These are phyloP conservation scores for Pleodorina starrii DNA, from an alignment of 139 green algal genomes.

Conservation along the genomic window DNA sequence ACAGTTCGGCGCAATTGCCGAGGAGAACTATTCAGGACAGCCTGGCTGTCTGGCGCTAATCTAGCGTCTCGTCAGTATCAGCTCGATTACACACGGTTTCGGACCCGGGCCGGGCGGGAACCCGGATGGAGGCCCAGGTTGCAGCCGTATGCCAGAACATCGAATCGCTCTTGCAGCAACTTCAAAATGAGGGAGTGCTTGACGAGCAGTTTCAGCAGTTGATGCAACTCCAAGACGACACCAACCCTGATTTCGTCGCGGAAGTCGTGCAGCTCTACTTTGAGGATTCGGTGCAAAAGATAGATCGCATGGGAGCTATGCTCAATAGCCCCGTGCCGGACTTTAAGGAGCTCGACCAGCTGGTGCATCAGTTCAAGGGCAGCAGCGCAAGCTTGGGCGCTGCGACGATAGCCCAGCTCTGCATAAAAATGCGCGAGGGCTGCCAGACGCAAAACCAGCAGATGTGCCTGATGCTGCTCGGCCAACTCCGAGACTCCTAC, in stretches of 20 bases:
- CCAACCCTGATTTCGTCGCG: conserved; percentile 85
- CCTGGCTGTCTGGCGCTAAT: too few species aligned
- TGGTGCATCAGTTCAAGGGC: conserved; percentile 92
- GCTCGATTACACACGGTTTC: too few species aligned
- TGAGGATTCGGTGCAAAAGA: conserved; percentile 78
- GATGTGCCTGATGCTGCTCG: conserved; percentile 49
- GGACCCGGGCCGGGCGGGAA: background rate
- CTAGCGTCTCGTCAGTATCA: too few species aligned
- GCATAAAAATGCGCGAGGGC: conserved; percentile 77
- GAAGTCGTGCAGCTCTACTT: conserved; percentile 91
- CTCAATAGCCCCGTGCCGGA: conserved; percentile 53
- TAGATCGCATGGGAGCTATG: conserved; percentile 71
- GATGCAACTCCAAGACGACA: conserved; percentile 87
- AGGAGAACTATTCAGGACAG: too few species aligned
- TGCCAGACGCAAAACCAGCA: conserved; percentile 64
- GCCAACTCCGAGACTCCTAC: conserved; percentile 36
- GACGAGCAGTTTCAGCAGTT: conserved; percentile 89
- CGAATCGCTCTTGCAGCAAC: conserved; percentile 18
- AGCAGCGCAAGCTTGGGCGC: conserved; percentile 84
- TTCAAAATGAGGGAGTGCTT: conserved; percentile 56
- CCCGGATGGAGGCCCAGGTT: conserved; percentile 14
- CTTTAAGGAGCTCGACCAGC: conserved; percentile 80
- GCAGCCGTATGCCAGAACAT: conserved; percentile 45
- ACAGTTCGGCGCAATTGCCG: too few species aligned
- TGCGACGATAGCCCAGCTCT: conserved; percentile 69